These are phyloP conservation scores for Picocystis sp. DNA, from an alignment of 163 green algal genomes.

Conservation along the genomic window DNA sequence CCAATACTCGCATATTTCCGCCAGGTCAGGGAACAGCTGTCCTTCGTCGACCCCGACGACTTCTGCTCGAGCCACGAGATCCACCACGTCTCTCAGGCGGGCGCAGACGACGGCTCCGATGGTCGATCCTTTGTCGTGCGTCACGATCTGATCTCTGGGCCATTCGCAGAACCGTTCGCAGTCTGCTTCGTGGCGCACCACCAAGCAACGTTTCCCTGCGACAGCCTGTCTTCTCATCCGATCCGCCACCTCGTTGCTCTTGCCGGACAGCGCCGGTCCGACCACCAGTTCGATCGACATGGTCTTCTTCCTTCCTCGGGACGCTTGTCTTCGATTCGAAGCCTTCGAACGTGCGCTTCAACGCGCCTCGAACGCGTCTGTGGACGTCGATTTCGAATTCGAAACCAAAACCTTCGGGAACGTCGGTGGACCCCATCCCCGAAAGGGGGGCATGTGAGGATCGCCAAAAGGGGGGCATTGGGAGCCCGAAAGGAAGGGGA, in stretches of 20 bases:
- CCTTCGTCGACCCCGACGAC: conserved; percentile 20
- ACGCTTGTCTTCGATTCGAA: too few relatives aligned
- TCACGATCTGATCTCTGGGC: conserved; percentile 4
- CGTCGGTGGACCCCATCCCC: too few relatives aligned
- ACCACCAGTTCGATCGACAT: conserved; percentile 12
- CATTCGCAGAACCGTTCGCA: not conserved
- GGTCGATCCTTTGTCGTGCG: conserved; percentile 10
- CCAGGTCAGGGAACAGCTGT: conserved; percentile 19
- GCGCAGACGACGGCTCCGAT: conserved; percentile 2
- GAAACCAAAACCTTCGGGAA: too few relatives aligned
- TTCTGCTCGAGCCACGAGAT: conserved; percentile 11
- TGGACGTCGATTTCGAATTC: too few relatives aligned
- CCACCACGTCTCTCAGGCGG: conserved; percentile 9
- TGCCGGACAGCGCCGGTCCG: conserved; percentile 17
- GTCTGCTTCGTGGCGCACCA: conserved; percentile 12
- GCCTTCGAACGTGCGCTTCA: too few relatives aligned
- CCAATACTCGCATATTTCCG: conserved; percentile 13
- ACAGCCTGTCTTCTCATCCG: conserved; percentile 8
- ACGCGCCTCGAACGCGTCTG: too few relatives aligned
- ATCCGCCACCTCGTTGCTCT: conserved; percentile 14
- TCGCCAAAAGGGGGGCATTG: too few relatives aligned
- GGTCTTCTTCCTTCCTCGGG: too few relatives aligned
- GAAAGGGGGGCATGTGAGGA: too few relatives aligned
- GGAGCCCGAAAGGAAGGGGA: too few relatives aligned
- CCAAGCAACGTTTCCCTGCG: conserved; percentile 1